Evolutionary conservation across 371 early-diverging fungal species (phyloP), one percentile per base, ranked within the genome.

Genomic region (Apophysomyces variabilis): DNA sequence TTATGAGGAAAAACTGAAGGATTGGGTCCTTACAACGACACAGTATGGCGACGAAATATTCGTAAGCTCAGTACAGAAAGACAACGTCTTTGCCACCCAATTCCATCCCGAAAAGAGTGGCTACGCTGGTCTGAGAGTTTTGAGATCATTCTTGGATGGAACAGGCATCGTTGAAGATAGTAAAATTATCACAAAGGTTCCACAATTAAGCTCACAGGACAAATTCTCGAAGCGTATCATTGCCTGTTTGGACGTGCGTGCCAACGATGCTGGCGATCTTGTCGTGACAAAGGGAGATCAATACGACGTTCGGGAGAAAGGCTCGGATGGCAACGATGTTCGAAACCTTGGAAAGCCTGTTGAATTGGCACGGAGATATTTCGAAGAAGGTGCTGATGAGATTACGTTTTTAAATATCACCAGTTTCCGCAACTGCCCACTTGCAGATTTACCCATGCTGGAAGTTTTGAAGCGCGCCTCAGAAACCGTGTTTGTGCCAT

Each of bases 241-340:
- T 69, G 98, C 99, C 35, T 99, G 99, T 72, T 82, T 99, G 66
- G 99, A 99, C 71, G 98, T 99, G 4, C 91, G 99, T 37, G 86
- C 96, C 36, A 97, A 99, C 78, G 99, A 99, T 75, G 73, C 83
- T 37, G 98, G 98, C 32, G 97, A 97, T 76, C 78, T 99, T 44
- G 98, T 99, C 9, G 99, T 98, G 7, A 99, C 99, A 21, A 99
- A 99, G 78, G 99, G 99, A 36, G 98, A 99, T 75, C 97, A 98
- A 73, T 98, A 99, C 82, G 98, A 98, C 72, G 98, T 99, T 1
- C 91, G 98, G 18, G 98, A 98, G 69, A 79, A 82, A 35, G 59
- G 71, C 1, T 83, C 70, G 6, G 82, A 69, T 7, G 84, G 83
- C 9, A 47, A 62, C 61, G 86, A 94, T 47, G 96, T 99, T n/a